Base-by-base conservation (phyloP, 169 alveolate species). In the Plasmodium cynomolgi region DNA sequence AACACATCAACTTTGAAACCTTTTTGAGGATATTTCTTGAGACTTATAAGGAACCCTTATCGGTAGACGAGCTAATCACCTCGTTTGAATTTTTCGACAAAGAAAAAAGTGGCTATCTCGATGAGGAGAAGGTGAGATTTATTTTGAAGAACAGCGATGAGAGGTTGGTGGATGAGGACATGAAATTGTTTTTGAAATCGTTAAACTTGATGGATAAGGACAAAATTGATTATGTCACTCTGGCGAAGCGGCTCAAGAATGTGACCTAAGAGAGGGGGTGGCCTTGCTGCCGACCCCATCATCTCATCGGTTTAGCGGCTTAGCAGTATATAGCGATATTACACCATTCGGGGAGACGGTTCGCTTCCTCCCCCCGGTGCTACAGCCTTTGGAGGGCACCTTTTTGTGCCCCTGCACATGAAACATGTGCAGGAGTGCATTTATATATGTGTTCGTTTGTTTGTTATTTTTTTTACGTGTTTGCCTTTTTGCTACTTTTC, bases 71-170 rank as follows among this genome's bases (percentile, higher is more conserved):
- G 39, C 56, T 91, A 68, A 72, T 91, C 29, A 91, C 56, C 34
- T 91, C 80, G n/a, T 91, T 91, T 91, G 85, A 91, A 91, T 71
- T 81, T 26, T 91, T 91, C 23, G 95, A 91, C 41, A 91, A 58
- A 81, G 92, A 91, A 91, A 91, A 91, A 81, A 81, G 54, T 20
- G 95, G 95, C 26, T 91, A 91, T 58, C 73, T 82, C 6, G 71
- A 91, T 81, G 73, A 58, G 37, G 71, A 81, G 15, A 71, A 72
- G 23, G 26, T 91, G 37, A 71, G 62, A 91, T 72, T 81, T 82
- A 91, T 91, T 33, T 15, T 91, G n/a, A 91, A 17, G n/a, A 91
- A 50, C 84, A 68, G 71, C 39, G 47, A 91, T 72, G 95, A 91
- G 56, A 81, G 58, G 75, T 20, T 91, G 20, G 83, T 13, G 15